Evolutionary conservation across 768 basidiomycete species (phyloP).

Genomic region (Lactifluus subvellereus): DNA sequence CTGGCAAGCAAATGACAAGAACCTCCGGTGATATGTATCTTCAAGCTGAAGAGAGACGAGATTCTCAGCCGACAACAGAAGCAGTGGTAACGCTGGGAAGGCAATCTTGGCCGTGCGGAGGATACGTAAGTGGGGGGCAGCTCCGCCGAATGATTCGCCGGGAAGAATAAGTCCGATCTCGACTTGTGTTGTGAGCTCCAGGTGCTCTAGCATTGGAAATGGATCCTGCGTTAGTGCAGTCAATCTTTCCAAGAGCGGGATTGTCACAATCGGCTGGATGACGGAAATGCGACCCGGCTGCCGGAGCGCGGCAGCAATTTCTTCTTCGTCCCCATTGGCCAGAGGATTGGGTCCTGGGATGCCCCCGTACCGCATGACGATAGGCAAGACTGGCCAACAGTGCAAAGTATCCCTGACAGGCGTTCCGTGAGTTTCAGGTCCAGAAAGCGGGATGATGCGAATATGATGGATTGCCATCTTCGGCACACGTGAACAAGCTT

Average conservation of each 20-base stretch:
- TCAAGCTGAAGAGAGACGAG: constrained; percentile 10
- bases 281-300: background rate
- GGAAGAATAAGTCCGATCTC: background rate
- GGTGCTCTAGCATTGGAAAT: background rate
- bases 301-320: background rate
- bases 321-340: background rate
- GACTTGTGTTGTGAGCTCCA: background rate
- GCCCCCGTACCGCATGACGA: background rate
- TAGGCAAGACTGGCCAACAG: background rate
- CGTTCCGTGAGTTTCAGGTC: background rate
- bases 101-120: background rate
- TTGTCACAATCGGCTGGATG: background rate
- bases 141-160: background rate
- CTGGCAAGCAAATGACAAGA: background rate
- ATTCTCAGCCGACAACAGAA: background rate
- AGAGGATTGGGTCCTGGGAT: background rate
- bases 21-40: background rate
- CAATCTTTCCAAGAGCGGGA: background rate
- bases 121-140: background rate
- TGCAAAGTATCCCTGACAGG: background rate
- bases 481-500: background rate
- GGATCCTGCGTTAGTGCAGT: background rate
- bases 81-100: background rate
- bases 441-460: background rate
- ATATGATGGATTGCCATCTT: background rate